phyloP scores from a whole-genome alignment of 805 yeast genomes.

The Wilhelminamyces savonicus region DNA sequence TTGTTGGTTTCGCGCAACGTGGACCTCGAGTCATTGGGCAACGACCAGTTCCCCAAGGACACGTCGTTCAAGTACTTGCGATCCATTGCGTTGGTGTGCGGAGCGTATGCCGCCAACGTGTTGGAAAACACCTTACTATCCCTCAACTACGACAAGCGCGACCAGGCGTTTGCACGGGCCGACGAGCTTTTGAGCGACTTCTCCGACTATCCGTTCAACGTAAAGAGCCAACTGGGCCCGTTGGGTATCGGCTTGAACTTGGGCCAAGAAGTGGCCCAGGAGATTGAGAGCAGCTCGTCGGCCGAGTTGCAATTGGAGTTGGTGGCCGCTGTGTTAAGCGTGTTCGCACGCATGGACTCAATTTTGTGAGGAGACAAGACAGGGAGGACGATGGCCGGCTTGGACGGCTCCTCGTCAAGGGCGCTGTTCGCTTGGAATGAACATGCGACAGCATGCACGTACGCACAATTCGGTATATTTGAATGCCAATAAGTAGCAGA shows the following conservation, averaged over 20 bases:
- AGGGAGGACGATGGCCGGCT: not conserved
- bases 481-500: too few relatives aligned
- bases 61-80: slow-evolving; percentile 68
- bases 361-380: slow-evolving; percentile 48
- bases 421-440: too few relatives aligned
- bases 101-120: slow-evolving; percentile 93
- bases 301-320: slow-evolving; percentile 74
- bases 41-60: slow-evolving; percentile 60
- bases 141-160: slow-evolving; percentile 81
- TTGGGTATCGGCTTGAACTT: slow-evolving; percentile 71
- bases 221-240: slow-evolving; percentile 44
- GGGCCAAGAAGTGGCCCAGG: slow-evolving; percentile 46
- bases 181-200: slow-evolving; percentile 82
- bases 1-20: slow-evolving; percentile 69
- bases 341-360: slow-evolving; percentile 89
- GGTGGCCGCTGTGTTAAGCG: slow-evolving; percentile 86
- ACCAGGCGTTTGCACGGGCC: slow-evolving; percentile 88
- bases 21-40: slow-evolving; percentile 36
- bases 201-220: slow-evolving; percentile 77
- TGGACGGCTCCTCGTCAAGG: not conserved
- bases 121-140: slow-evolving; percentile 79
- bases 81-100: slow-evolving; percentile 75
- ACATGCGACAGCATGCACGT: too few relatives aligned
- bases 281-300: slow-evolving; percentile 43
- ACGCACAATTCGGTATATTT: too few relatives aligned